Evolutionary conservation across 2,329 filamentous ascomycete species (phyloP), one percentile per base, ranked within the genome.

Genomic region (Onygenales sp.): DNA sequence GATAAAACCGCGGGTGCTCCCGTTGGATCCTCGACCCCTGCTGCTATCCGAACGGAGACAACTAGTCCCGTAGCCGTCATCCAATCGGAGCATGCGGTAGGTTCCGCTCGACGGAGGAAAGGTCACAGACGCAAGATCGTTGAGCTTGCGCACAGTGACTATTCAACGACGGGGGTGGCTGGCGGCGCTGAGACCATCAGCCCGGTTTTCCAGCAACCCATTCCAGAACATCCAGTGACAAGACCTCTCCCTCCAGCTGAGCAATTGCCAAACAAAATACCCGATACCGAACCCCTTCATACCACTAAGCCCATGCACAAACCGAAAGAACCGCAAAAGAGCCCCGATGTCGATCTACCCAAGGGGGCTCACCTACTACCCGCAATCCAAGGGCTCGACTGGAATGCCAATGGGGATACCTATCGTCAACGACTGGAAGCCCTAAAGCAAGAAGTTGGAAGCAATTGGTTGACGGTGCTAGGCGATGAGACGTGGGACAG

Each of bases 341-440:
- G 14, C 14, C 11, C 39, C 13, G 49, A n/a, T 2, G 47, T 47
- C n/a, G 47, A 53, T 17, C 14, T 45, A 7, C 3, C 44, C 14
- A 56, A 50, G 11, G 46, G 21, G 36, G 48, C 60, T 21, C 54
- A 62, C 39, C 52, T 65, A 31, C 63, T 65, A 47, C 60, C 61
- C 37, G 56, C 57, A 13, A 56, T 61, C 11, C 59, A 63, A 13
- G 55, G 55, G 40, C 61, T 64, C 36, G 67, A 70, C 45, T 70
- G 66, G 66, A 57, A 61, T 36, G 58, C 81, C 43, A 81, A 82
- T 54, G 86, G 86, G 52, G 88, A 93, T 63, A 75, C 88, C 6
- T 97, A 95, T 69, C 83, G 87, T 54, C 87, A 87, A 67, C 93
- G 93, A 69, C 86, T 97, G 52, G 90, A 95, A 68, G 84, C 87